Percentiles rank a stretch among this genome's conserved stretches.
Evolutionary conservation across 257 asterid species (phyloP).

Genomic region (Solanum habrochaites): DNA sequence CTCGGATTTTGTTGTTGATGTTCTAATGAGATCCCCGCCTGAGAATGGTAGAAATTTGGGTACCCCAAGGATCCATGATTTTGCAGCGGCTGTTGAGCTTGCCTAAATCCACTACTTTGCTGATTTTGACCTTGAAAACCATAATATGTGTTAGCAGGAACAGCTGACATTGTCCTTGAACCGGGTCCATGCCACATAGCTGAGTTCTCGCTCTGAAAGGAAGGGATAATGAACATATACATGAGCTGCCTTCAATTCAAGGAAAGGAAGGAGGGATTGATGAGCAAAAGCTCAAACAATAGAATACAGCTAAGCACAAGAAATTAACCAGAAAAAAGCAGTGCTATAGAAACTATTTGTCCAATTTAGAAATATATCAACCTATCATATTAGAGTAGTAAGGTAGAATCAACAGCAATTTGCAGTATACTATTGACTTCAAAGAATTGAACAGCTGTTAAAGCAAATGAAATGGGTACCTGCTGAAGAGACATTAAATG

Average conservation of each 20-base stretch:
- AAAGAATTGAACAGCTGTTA: neutral
- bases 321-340: neutral
- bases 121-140: conserved; percentile 58
- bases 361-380: neutral
- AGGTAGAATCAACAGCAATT: neutral
- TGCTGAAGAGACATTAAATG: conserved; percentile 68
- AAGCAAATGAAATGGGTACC: conserved; percentile 19
- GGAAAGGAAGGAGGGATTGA: neutral
- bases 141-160: conserved; percentile 51
- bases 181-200: conserved; percentile 71
- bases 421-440: neutral
- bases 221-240: neutral
- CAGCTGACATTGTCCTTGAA: conserved; percentile 62
- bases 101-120: conserved; percentile 64
- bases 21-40: conserved; percentile 45
- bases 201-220: conserved; percentile 53
- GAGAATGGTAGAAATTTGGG: conserved; percentile 74
- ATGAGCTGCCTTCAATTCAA: neutral
- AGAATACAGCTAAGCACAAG: neutral
- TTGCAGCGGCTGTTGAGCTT: conserved; percentile 79
- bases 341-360: neutral
- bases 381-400: neutral
- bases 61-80: conserved; percentile 56
- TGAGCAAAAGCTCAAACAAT: neutral
- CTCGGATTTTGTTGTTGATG: conserved; percentile 54